phyloP scores from a whole-genome alignment of 257 asterid species.

The Coffea eugenioides region DNA sequence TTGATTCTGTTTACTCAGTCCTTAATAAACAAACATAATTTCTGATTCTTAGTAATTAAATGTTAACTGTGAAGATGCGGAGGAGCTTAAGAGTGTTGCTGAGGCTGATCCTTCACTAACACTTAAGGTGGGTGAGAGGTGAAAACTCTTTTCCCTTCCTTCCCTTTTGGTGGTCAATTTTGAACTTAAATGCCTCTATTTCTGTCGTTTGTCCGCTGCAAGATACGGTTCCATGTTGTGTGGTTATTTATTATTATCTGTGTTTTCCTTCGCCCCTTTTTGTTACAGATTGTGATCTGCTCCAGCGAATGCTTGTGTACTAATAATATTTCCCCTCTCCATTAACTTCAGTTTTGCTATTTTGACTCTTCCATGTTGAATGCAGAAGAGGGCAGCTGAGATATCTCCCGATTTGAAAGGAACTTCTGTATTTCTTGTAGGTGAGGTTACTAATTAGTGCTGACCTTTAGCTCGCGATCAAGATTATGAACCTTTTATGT shows the following conservation, averaged over 20 bases:
- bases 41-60: background rate
- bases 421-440: conserved; percentile 78
- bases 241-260: too few species aligned
- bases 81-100: conserved; percentile 33
- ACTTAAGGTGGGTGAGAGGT: conserved; percentile 48
- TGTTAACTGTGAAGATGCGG: conserved; percentile 26
- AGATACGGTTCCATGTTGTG: too few species aligned
- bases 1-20: background rate
- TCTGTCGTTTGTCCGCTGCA: background rate
- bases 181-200: background rate
- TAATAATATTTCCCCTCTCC: too few species aligned
- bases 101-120: conserved; percentile 41
- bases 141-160: background rate
- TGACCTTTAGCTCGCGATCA: background rate
- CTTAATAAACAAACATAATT: background rate
- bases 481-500: background rate
- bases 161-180: background rate
- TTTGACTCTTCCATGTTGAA: conserved; percentile 19
- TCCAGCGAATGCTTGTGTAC: too few species aligned
- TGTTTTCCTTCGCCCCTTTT: too few species aligned
- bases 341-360: conserved; percentile 9
- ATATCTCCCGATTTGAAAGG: conserved; percentile 72
- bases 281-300: too few species aligned
- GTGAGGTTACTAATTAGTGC: conserved; percentile 40
- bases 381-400: conserved; percentile 71